Percentiles rank a stretch among this genome's conserved stretches.
Conservation (phyloP, 1,139 yeast genomes). For the Debaryomycetaceae sp. region DNA sequence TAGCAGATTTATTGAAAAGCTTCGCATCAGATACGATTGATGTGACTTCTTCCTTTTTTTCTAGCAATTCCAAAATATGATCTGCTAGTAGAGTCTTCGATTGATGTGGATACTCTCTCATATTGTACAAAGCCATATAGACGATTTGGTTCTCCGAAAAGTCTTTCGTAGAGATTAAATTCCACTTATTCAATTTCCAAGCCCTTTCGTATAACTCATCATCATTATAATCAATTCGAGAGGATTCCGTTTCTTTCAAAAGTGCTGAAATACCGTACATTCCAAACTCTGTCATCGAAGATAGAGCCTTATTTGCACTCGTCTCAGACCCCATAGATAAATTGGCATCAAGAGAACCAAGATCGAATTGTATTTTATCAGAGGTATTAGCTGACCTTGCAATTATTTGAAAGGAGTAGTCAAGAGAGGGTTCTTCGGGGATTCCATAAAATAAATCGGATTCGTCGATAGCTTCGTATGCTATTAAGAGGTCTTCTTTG, state of each 20-base stretch:
- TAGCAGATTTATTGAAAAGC: constrained; percentile 6
- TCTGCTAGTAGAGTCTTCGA: constrained; percentile 13
- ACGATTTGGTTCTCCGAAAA: constrained; percentile 34
- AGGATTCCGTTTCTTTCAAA: constrained; percentile 14
- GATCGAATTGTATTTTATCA: constrained; percentile 48
- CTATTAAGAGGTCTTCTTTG: constrained; percentile 20
- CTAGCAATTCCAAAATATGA: constrained; percentile 16
- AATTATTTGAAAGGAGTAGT: constrained; percentile 45
- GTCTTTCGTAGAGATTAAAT: constrained; percentile 43
- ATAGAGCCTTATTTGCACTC: constrained; percentile 18
- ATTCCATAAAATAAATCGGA: constrained; percentile 62
- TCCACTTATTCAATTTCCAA: constrained; percentile 77
- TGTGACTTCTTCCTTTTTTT: constrained; percentile 9
- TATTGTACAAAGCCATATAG: constrained; percentile 44
- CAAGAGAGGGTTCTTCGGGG: constrained; percentile 53
- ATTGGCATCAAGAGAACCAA: constrained; percentile 53
- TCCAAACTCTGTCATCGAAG: constrained; percentile 44
- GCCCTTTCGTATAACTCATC: constrained; percentile 42
- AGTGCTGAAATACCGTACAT: constrained; percentile 46
- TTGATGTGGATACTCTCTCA: constrained; percentile 28
- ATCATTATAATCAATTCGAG: constrained; percentile 4
- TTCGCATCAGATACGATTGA: neutral
- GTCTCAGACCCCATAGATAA: constrained; percentile 15
- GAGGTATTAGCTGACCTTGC: constrained; percentile 31
- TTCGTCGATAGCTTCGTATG: constrained; percentile 55